Evolutionary conservation across 371 early-diverging fungal genomes (phyloP).

Genomic region (Zancudomyces culisetae): DNA sequence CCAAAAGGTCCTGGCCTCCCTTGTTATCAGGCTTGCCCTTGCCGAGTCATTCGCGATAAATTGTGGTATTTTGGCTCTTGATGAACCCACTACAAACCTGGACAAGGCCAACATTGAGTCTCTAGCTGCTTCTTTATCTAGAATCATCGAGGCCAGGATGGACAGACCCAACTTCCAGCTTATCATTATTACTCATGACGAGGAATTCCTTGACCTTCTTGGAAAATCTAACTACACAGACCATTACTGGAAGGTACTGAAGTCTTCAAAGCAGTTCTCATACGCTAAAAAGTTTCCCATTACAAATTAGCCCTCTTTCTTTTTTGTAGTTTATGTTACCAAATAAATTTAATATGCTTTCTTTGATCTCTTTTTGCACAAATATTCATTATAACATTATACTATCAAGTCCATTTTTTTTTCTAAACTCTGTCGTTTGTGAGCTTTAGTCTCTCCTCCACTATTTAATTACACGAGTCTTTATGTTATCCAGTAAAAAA

Average conservation of each 20-base stretch:
- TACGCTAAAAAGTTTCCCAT: not conserved
- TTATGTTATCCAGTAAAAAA: too few species aligned
- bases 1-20: conserved; percentile 92
- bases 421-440: too few species aligned
- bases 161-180: conserved; percentile 89
- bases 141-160: conserved; percentile 54
- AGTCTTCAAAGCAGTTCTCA: conserved; percentile 30
- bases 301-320: not conserved
- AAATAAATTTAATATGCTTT: too few species aligned
- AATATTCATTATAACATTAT: too few species aligned
- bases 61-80: conserved; percentile 94
- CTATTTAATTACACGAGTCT: too few species aligned
- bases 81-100: conserved; percentile 99
- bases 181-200: conserved; percentile 99
- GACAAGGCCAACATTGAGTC: conserved; percentile 88
- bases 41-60: conserved; percentile 89
- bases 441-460: too few species aligned
- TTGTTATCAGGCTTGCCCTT: conserved; percentile 94
- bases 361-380: too few species aligned
- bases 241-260: conserved; percentile 62
- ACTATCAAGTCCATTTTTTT: too few species aligned
- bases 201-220: conserved; percentile 80
- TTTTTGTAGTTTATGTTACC: too few species aligned
- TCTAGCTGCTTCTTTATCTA: conserved; percentile 67
- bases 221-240: conserved; percentile 62